Evolutionary conservation across 2,329 filamentous ascomycete genomes (phyloP).

Genomic region (Ceratocystis colombiana): DNA sequence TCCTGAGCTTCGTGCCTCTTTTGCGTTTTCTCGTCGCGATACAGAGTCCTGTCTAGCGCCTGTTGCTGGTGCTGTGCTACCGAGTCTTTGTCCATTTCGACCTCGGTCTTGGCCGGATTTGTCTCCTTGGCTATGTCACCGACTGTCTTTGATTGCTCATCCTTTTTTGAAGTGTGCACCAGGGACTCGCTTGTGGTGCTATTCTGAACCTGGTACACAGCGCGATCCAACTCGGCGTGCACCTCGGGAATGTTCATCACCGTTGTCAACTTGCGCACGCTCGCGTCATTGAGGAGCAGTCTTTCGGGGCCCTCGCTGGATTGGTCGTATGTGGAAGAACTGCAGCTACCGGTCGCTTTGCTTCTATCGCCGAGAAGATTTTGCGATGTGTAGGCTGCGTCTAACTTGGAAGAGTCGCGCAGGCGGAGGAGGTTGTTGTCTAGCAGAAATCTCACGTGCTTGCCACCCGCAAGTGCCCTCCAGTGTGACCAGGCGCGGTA

Average conservation of each 20-base stretch:
- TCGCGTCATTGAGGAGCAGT: constrained; percentile 27
- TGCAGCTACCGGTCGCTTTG: constrained; percentile 28
- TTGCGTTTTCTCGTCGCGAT: background rate
- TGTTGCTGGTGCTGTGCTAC: background rate
- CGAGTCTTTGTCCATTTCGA: background rate
- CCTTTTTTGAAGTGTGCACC: constrained; percentile 28
- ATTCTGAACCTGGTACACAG: constrained; percentile 61
- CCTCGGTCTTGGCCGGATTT: background rate
- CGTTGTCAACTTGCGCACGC: constrained; percentile 34
- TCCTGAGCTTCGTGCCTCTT: background rate
- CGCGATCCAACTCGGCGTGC: constrained; percentile 61
- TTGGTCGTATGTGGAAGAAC: background rate
- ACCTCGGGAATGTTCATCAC: constrained; percentile 59
- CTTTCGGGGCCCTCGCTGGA: constrained; percentile 25
- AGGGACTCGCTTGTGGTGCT: constrained; percentile 35
- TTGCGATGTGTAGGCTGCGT: constrained; percentile 53
- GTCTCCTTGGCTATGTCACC: constrained; percentile 2
- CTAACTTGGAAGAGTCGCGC: constrained; percentile 57
- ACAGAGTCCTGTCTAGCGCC: background rate
- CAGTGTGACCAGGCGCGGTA: constrained; percentile 91
- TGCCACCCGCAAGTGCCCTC: constrained; percentile 73
- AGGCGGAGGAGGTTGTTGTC: constrained; percentile 59
- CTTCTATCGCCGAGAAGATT: constrained; percentile 24
- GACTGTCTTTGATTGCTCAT: background rate
- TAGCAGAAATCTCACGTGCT: constrained; percentile 72